Evolutionary conservation across 1,284 basidiomycete genomes (phyloP).

Genomic region (Moesziomyces antarcticus): DNA sequence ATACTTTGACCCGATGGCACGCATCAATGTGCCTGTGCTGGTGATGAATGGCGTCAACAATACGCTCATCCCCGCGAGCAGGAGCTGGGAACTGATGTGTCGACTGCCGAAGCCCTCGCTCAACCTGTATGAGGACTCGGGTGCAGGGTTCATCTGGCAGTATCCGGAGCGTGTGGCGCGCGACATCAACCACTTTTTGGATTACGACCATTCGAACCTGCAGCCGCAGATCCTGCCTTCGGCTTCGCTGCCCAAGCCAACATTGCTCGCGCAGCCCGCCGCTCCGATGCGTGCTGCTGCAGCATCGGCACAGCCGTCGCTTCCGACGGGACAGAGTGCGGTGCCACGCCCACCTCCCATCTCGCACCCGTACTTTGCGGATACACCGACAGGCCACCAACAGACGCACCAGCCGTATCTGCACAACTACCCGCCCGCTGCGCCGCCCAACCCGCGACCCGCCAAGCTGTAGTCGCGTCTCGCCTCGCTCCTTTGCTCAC

Average conservation of each 20-base stretch:
- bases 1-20: slow-evolving; percentile 36
- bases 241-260: slow-evolving; percentile 23
- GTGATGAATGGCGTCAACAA: slow-evolving; percentile 43
- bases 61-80: slow-evolving; percentile 35
- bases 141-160: slow-evolving; percentile 39
- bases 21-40: slow-evolving; percentile 35
- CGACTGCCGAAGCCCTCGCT: slow-evolving; percentile 27
- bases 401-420: slow-evolving; percentile 15
- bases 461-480: slow-evolving; percentile 21
- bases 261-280: not conserved
- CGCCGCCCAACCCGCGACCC: slow-evolving; percentile 4
- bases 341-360: slow-evolving; percentile 9
- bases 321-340: not conserved
- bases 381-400: slow-evolving; percentile 11
- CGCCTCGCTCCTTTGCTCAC: not conserved
- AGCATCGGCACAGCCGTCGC: not conserved
- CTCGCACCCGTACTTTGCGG: slow-evolving; percentile 25
- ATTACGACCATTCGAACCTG: slow-evolving; percentile 29
- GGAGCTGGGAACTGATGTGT: slow-evolving; percentile 45
- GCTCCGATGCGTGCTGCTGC: not conserved
- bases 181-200: slow-evolving; percentile 41
- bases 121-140: slow-evolving; percentile 33
- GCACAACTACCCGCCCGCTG: slow-evolving; percentile 9
- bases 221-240: slow-evolving; percentile 33
- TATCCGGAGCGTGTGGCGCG: slow-evolving; percentile 35